Conservation (phyloP, 768 basidiomycete genomes). For the Kwoniella europaea region DNA sequence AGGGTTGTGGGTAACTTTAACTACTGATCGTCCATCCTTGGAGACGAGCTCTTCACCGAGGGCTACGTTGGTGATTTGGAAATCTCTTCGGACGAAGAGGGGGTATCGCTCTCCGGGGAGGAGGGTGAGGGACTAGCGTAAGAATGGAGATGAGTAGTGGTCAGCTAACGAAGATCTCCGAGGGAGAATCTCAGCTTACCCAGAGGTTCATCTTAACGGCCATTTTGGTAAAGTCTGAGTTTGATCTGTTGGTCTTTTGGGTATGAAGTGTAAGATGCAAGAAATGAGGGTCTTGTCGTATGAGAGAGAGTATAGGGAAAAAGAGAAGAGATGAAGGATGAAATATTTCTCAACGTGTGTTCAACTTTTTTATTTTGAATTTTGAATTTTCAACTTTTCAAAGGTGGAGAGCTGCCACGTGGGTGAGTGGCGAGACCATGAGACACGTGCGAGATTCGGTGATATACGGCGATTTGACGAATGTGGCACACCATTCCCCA, state of each 20-base stretch:
- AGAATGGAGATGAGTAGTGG: conserved; percentile 5
- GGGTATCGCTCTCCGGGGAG: conserved; percentile 61
- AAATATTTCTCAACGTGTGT: conserved; percentile 4
- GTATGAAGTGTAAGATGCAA: not conserved
- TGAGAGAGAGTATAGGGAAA: not conserved
- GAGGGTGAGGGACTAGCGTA: conserved; percentile 44
- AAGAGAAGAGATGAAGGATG: not conserved
- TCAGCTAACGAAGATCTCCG: not conserved
- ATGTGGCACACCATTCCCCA: conserved; percentile 3
- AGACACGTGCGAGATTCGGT: not conserved
- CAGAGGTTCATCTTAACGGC: conserved; percentile 47
- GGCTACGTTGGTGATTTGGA: conserved; percentile 81
- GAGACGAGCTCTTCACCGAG: conserved; percentile 76
- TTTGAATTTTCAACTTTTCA: conserved; percentile 1
- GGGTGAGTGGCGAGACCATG: conserved; percentile 9
- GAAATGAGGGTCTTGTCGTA: not conserved
- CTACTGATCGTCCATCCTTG: conserved; percentile 59
- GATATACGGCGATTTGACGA: not conserved
- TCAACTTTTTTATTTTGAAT: not conserved
- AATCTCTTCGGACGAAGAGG: conserved; percentile 68
- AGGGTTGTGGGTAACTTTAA: conserved; percentile 58
- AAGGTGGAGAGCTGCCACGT: conserved; percentile 1
- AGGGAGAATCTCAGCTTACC: conserved; percentile 32
- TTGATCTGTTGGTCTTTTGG: conserved; percentile 8
- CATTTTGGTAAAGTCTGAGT: conserved; percentile 33